These are phyloP conservation scores for Globisporangium iwayamae DNA, from an alignment of 352 stramenopile genomes.

Conservation along the genomic window DNA sequence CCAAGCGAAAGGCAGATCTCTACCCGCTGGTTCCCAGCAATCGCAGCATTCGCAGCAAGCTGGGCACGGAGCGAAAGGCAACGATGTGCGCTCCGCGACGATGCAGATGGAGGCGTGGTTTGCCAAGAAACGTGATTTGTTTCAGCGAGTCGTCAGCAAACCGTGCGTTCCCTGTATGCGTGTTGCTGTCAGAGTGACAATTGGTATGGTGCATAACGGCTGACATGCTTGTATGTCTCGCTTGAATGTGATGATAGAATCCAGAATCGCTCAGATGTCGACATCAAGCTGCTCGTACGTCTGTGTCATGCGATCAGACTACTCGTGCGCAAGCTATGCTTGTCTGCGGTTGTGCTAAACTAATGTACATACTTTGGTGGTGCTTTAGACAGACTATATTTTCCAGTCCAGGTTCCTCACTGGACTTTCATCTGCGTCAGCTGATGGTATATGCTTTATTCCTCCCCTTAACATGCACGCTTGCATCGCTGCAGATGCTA, in stretches of 20 bases:
- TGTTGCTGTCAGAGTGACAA: background rate
- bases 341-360: background rate
- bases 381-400: slow-evolving; percentile 31
- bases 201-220: background rate
- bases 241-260: slow-evolving; percentile 21
- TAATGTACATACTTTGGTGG: background rate
- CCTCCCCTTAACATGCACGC: background rate
- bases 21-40: background rate
- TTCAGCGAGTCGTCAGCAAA: slow-evolving; percentile 27
- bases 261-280: slow-evolving; percentile 37
- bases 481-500: background rate
- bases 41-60: background rate
- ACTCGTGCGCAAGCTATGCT: background rate
- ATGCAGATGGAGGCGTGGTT: slow-evolving; percentile 18
- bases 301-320: background rate
- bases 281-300: slow-evolving; percentile 46
- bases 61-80: background rate
- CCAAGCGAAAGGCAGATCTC: background rate
- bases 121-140: slow-evolving; percentile 22
- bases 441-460: slow-evolving; percentile 27
- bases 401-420: slow-evolving; percentile 29
- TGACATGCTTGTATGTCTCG: background rate
- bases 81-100: slow-evolving; percentile 4
- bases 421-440: slow-evolving; percentile 28
- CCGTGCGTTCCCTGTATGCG: slow-evolving; percentile 18